Conservation (phyloP, 768 basidiomycete species). For the Tylopilus vinaceipallidus region DNA sequence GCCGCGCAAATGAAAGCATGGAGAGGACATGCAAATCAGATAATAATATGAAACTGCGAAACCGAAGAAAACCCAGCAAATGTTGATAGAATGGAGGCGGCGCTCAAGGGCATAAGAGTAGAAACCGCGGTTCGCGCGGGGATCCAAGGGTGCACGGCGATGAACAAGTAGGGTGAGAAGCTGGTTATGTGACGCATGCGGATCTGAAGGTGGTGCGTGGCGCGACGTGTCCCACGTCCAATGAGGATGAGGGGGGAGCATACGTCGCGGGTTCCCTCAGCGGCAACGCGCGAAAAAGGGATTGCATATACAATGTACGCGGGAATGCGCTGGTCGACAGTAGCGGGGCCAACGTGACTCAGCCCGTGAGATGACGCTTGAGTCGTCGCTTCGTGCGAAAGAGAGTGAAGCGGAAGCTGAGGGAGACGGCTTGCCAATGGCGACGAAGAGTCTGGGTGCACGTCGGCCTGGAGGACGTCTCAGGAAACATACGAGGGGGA, state of each 20-base stretch:
- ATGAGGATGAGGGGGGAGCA: conserved; percentile 17
- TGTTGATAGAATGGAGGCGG: conserved; percentile 1
- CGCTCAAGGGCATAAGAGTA: neutral
- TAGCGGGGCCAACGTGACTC: conserved; percentile 7
- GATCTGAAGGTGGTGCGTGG: conserved; percentile 22
- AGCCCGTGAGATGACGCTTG: conserved; percentile 28
- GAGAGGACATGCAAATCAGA: conserved; percentile 25
- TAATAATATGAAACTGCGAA: conserved; percentile 26
- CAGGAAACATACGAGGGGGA: neutral
- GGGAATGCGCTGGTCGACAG: conserved; percentile 11
- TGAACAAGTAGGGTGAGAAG: conserved; percentile 16
- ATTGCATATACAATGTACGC: conserved; percentile 25
- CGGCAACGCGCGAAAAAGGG: conserved; percentile 24
- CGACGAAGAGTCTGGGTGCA: conserved; percentile 52
- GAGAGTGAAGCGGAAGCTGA: conserved; percentile 55
- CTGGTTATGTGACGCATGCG: conserved; percentile 18
- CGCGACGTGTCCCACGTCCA: conserved; percentile 24
- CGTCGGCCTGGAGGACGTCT: conserved; percentile 45
- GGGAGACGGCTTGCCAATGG: conserved; percentile 60
- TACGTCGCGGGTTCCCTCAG: conserved; percentile 23
- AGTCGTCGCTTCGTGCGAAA: conserved; percentile 49
- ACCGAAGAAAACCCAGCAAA: conserved; percentile 12
- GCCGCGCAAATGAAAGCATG: conserved; percentile 21
- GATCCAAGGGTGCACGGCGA: conserved; percentile 19
- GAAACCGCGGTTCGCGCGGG: conserved; percentile 18